Percentiles rank a stretch among this genome's conserved stretches.
phyloP scores from a whole-genome alignment of 2,329 filamentous ascomycete species.

The Nothophoma quercina region DNA sequence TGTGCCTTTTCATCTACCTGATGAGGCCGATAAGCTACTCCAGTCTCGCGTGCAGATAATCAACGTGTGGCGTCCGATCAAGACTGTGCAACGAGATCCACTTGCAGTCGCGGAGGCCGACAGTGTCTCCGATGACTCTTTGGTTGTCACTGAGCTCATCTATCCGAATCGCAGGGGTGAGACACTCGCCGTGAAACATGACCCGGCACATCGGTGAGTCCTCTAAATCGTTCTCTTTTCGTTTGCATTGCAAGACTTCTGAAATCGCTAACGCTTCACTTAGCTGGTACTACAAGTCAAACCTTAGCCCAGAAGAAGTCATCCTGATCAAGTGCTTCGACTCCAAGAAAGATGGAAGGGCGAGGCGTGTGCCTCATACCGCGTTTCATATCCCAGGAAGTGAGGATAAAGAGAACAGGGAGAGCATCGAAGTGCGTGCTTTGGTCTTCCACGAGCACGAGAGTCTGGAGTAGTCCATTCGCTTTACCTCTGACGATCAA shows the following conservation, averaged over 20 bases:
- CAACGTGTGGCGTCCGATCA: conserved; percentile 49
- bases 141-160: conserved; percentile 39
- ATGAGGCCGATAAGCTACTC: conserved; percentile 39
- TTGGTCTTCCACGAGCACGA: conserved; percentile 46
- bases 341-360: conserved; percentile 43
- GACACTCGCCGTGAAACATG: conserved; percentile 38
- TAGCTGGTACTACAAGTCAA: conserved; percentile 47
- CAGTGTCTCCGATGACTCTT: conserved; percentile 37
- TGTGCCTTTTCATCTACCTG: conserved; percentile 41
- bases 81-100: conserved; percentile 41
- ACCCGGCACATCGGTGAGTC: conserved; percentile 35
- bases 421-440: conserved; percentile 47
- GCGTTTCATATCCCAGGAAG: conserved; percentile 41
- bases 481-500: no score
- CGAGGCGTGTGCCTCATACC: conserved; percentile 44
- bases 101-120: conserved; percentile 42
- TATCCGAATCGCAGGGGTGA: conserved; percentile 42
- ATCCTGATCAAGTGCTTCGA: conserved; percentile 49
- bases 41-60: conserved; percentile 45
- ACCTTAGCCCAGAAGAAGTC: conserved; percentile 38
- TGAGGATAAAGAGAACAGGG: conserved; percentile 35
- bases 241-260: no score
- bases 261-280: no score
- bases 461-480: conserved; percentile 35
- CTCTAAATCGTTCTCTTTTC: no score